Conservation (phyloP, 345 rosid genomes). For the Lepidium sativum region DNA sequence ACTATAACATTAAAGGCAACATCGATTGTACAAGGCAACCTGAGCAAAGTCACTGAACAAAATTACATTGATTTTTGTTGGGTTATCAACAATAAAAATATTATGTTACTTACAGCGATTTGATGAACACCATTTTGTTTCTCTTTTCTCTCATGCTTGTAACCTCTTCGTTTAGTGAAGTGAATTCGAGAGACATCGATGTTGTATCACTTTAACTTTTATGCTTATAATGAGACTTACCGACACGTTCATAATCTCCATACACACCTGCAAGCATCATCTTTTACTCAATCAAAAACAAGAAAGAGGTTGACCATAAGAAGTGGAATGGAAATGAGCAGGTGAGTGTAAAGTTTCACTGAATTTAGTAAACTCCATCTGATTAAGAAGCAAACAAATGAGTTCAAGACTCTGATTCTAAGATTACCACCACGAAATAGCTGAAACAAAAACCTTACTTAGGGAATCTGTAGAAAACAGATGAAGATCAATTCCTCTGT, state of each 20-base stretch:
- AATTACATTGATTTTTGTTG: too few species aligned
- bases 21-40: too few species aligned
- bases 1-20: too few species aligned
- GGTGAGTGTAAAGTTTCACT: constrained; percentile 47
- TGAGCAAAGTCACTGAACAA: too few species aligned
- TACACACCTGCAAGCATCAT: constrained; percentile 48
- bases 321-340: constrained; percentile 69
- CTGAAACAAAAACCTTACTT: constrained; percentile 33
- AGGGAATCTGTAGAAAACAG: constrained; percentile 53
- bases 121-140: too few species aligned
- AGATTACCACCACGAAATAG: not conserved
- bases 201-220: too few species aligned
- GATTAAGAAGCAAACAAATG: not conserved
- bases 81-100: too few species aligned
- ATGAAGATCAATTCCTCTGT: constrained; percentile 41
- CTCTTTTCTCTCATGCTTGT: too few species aligned
- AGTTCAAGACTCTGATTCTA: not conserved
- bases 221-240: too few species aligned
- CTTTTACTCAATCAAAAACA: not conserved
- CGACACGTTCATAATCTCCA: constrained; percentile 39
- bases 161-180: too few species aligned
- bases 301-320: not conserved
- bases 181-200: too few species aligned
- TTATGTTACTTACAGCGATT: too few species aligned
- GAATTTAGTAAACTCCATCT: constrained; percentile 38